These are phyloP conservation scores for Auriscalpium orientale DNA, from an alignment of 768 basidiomycete genomes.

Conservation along the genomic window DNA sequence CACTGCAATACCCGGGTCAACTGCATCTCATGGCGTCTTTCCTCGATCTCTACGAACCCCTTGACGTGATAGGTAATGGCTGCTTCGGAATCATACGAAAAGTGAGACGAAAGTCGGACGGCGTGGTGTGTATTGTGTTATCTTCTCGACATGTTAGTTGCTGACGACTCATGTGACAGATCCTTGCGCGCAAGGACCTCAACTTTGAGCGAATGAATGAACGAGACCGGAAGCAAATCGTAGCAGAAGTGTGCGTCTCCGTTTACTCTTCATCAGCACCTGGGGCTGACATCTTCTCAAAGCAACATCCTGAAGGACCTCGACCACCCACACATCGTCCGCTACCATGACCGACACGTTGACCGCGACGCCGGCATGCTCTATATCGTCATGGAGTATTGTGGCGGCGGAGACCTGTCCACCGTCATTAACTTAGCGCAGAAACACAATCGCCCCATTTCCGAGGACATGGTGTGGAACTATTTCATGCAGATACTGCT, in stretches of 20 bases:
- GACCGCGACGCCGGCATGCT: conserved; percentile 87
- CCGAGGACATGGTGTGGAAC: conserved; percentile 93
- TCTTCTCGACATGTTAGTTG: not conserved
- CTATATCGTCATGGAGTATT: conserved; percentile 99
- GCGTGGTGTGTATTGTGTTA: conserved; percentile 47
- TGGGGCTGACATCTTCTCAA: not conserved
- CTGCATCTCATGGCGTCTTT: conserved; percentile 23
- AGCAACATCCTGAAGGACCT: conserved; percentile 97
- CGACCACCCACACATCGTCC: conserved; percentile 93
- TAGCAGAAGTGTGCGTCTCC: conserved; percentile 86
- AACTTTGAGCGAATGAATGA: conserved; percentile 97
- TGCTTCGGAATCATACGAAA: conserved; percentile 97
- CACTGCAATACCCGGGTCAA: not conserved
- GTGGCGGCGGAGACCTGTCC: conserved; percentile 93
- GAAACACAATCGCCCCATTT: conserved; percentile 61
- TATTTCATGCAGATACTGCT: conserved; percentile 91
- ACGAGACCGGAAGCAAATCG: conserved; percentile 92
- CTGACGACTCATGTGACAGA: conserved; percentile 29
- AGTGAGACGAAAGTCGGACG: conserved; percentile 79
- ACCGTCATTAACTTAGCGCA: conserved; percentile 74
- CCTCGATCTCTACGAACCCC: conserved; percentile 75
- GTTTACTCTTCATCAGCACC: not conserved
- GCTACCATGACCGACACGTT: conserved; percentile 87
- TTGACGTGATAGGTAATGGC: conserved; percentile 93
- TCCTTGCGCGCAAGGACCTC: conserved; percentile 89